These are phyloP conservation scores for Hypsizygus marmoreus DNA, from an alignment of 768 basidiomycete species.

Conservation along the genomic window DNA sequence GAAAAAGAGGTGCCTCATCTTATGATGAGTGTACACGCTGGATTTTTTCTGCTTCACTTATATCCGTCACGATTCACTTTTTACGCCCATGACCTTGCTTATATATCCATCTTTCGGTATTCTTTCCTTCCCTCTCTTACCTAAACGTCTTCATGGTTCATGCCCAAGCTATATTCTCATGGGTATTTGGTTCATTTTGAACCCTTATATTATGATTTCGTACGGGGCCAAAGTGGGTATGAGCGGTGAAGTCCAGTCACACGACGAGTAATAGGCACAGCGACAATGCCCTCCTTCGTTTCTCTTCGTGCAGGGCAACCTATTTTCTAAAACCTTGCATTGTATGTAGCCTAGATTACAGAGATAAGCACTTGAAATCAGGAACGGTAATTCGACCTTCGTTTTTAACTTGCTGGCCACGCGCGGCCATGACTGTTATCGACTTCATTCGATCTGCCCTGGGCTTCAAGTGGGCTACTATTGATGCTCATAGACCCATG, in stretches of 20 bases:
- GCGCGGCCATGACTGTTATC: too few species aligned
- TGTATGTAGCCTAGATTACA: too few species aligned
- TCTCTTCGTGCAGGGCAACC: not conserved
- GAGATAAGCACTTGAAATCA: too few species aligned
- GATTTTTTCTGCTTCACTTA: conserved; percentile 23
- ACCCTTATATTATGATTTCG: not conserved
- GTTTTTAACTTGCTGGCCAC: too few species aligned
- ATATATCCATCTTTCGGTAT: conserved; percentile 47
- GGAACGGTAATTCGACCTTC: too few species aligned
- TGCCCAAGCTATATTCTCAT: conserved; percentile 21
- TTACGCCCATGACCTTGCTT: conserved; percentile 46
- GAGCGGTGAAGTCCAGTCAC: too few species aligned
- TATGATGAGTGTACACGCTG: conserved; percentile 48
- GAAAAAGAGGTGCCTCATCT: conserved; percentile 79
- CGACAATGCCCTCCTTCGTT: not conserved
- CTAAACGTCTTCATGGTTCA: conserved; percentile 36
- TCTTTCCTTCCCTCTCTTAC: conserved; percentile 39
- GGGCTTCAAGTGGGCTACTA: too few species aligned
- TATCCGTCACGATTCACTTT: conserved; percentile 36
- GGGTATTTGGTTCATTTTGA: conserved; percentile 19
- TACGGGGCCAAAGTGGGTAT: conserved; percentile 4
- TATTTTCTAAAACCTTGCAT: not conserved
- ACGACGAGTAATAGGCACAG: too few species aligned
- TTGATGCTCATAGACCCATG: too few species aligned
- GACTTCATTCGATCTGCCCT: too few species aligned